Percentiles rank a stretch among this genome's conserved stretches.
Conservation (phyloP, 805 yeast genomes). For the Dipodascopsis uninucleata region DNA sequence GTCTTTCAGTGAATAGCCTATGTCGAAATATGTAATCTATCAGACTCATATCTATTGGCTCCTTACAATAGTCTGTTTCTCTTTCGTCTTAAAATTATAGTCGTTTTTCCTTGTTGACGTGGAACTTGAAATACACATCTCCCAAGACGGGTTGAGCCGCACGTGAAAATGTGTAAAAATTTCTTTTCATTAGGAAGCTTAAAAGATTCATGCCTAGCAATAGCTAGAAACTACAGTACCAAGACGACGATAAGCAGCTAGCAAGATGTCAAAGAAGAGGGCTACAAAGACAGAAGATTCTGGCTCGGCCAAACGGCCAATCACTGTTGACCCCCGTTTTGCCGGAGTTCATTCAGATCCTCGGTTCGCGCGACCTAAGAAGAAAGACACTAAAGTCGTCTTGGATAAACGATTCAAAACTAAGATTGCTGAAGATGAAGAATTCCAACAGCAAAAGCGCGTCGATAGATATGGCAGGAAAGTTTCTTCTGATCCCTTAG, state of each 20-base stretch:
- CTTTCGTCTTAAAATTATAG: too few relatives aligned
- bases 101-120: too few relatives aligned
- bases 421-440: conserved; percentile 54
- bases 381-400: conserved; percentile 63
- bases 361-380: conserved; percentile 71
- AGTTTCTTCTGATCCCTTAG: conserved; percentile 44
- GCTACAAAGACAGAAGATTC: background rate
- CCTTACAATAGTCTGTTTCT: too few relatives aligned
- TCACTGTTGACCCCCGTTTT: conserved; percentile 71
- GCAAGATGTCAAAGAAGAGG: background rate
- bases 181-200: too few relatives aligned
- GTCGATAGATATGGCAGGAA: conserved; percentile 88
- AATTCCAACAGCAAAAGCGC: conserved; percentile 53
- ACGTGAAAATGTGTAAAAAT: conserved; percentile 3
- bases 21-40: conserved; percentile 19
- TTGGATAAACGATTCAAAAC: conserved; percentile 83
- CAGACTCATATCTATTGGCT: conserved; percentile 12
- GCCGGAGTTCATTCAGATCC: conserved; percentile 80
- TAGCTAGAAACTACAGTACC: conserved; percentile 10
- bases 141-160: background rate
- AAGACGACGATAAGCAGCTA: background rate
- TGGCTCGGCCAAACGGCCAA: conserved; percentile 31
- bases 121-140: too few relatives aligned
- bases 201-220: too few relatives aligned
- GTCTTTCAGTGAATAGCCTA: conserved; percentile 39